Conservation (phyloP, 2,329 filamentous ascomycete genomes). For the Clarireedia paspali region DNA sequence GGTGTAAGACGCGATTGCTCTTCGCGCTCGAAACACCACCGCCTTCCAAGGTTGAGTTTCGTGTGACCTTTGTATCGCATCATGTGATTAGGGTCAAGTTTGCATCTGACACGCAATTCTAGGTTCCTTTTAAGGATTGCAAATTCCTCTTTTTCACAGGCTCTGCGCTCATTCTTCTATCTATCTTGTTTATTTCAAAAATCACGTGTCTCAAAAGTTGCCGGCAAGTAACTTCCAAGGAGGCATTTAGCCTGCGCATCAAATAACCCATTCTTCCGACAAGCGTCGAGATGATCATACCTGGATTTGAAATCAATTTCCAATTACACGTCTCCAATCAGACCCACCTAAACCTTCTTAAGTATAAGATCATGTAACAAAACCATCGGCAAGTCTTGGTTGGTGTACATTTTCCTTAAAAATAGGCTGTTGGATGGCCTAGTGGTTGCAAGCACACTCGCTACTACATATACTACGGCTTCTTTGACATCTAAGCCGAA, state of each 20-base stretch:
- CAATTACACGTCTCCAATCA: background rate
- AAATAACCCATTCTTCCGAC: background rate
- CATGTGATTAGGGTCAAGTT: too few relatives aligned
- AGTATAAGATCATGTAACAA: too few relatives aligned
- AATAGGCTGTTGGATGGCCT: background rate
- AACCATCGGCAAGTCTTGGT: background rate
- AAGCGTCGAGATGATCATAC: background rate
- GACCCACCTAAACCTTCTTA: background rate
- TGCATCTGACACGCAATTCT: too few relatives aligned
- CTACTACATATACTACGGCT: background rate
- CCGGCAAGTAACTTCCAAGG: too few relatives aligned
- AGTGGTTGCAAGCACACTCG: too few relatives aligned
- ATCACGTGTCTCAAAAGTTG: background rate
- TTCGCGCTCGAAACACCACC: too few relatives aligned
- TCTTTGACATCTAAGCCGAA: background rate
- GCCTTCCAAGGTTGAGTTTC: too few relatives aligned
- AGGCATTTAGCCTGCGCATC: conserved; percentile 1
- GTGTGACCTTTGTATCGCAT: too few relatives aligned
- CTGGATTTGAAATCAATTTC: background rate
- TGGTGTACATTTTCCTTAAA: background rate
- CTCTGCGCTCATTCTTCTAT: background rate
- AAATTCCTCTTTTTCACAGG: too few relatives aligned
- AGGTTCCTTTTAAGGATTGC: too few relatives aligned
- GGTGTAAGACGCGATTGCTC: too few relatives aligned
- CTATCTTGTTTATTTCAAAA: background rate